Conservation (phyloP, 2,329 filamentous ascomycete genomes). For the Trichothecium roseum region DNA sequence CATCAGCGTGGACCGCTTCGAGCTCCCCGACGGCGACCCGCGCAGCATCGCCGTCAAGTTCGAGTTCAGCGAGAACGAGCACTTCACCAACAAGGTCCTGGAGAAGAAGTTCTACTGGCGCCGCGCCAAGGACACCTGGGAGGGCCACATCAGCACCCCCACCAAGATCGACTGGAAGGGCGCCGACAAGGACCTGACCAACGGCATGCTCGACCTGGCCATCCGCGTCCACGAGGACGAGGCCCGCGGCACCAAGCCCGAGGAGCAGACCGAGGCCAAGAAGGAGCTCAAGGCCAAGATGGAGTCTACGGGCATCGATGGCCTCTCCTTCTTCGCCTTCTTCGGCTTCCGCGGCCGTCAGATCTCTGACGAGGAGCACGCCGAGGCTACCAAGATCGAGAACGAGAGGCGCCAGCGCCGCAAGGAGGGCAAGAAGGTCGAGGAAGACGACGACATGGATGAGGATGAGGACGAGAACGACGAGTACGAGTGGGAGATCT, state of each 20-base stretch:
- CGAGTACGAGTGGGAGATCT: constrained; percentile 68
- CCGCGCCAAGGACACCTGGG: constrained; percentile 55
- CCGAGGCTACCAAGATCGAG: constrained; percentile 49
- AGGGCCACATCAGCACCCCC: constrained; percentile 77
- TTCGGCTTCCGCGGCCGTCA: constrained; percentile 70
- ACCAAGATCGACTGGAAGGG: constrained; percentile 73
- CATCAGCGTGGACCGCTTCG: constrained; percentile 69
- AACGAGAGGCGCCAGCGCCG: constrained; percentile 41
- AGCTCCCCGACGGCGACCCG: constrained; percentile 68
- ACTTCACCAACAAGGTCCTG: constrained; percentile 66
- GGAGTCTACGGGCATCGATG: constrained; percentile 50
- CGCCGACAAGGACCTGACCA: constrained; percentile 70
- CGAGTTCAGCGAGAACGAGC: constrained; percentile 71
- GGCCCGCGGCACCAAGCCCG: constrained; percentile 29
- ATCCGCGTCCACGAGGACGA: constrained; percentile 56
- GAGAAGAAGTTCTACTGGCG: constrained; percentile 93
- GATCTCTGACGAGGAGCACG: constrained; percentile 63
- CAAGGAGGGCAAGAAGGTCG: constrained; percentile 39
- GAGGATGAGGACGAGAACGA: constrained; percentile 52
- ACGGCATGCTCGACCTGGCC: constrained; percentile 66
- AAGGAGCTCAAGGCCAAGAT: constrained; percentile 44
- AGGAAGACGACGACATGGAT: constrained; percentile 36
- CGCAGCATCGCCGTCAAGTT: constrained; percentile 70
- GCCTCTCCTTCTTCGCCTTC: constrained; percentile 76
- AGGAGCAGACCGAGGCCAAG: constrained; percentile 34